Evolutionary conservation across 495 filamentous ascomycete genomes (phyloP).

Genomic region (Talaromyces liani): DNA sequence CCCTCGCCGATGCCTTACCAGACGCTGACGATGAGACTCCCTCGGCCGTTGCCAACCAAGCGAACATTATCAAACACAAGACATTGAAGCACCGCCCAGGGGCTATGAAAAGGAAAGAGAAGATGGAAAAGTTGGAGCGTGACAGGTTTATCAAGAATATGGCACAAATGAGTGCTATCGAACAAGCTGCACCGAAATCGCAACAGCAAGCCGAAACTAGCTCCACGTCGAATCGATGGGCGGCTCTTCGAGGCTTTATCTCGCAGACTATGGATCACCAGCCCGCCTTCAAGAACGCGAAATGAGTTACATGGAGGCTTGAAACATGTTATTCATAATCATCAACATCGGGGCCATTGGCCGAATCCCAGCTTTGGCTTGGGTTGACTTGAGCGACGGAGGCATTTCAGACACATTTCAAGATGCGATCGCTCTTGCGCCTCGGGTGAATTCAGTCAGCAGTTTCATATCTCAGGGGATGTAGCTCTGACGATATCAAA

Average conservation of each 20-base stretch:
- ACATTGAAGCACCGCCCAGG: constrained; percentile 67
- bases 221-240: constrained; percentile 54
- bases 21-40: constrained; percentile 32
- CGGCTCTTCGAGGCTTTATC: constrained; percentile 60
- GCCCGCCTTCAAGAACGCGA: constrained; percentile 46
- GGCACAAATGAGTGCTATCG: constrained; percentile 47
- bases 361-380: neutral
- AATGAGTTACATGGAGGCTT: constrained; percentile 15
- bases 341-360: neutral
- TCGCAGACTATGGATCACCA: constrained; percentile 69
- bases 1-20: constrained; percentile 71
- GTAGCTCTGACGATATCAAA: no score
- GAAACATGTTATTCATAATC: neutral
- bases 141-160: constrained; percentile 77
- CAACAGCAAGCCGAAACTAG: constrained; percentile 16
- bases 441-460: no score
- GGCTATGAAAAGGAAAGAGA: constrained; percentile 75
- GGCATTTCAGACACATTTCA: neutral
- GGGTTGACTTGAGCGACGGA: neutral
- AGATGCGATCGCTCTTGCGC: neutral
- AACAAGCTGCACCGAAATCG: constrained; percentile 7
- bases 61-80: constrained; percentile 54
- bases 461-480: no score
- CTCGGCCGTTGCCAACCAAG: constrained; percentile 27
- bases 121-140: constrained; percentile 67